Evolutionary conservation across 768 basidiomycete species (phyloP).

Genomic region (Suillus americanus): DNA sequence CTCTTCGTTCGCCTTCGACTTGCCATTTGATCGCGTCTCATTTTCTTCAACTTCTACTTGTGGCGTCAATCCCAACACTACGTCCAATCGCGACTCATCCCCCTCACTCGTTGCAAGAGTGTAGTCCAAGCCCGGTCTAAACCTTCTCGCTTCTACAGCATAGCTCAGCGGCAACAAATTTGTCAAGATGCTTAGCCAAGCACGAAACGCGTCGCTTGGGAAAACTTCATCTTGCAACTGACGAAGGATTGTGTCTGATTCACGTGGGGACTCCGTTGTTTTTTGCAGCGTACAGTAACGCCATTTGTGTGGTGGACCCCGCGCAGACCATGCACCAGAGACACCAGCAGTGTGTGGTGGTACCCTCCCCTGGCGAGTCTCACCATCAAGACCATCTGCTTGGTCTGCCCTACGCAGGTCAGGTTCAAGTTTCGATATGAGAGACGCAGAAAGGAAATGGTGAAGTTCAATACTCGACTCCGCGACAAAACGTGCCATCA

Average conservation of each 20-base stretch:
- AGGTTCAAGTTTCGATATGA: constrained; percentile 66
- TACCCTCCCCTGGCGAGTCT: constrained; percentile 49
- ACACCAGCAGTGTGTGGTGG: constrained; percentile 70
- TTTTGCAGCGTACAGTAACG: constrained; percentile 77
- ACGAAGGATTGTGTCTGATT: constrained; percentile 18
- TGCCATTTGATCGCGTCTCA: constrained; percentile 23
- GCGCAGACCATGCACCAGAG: constrained; percentile 61
- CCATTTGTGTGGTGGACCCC: constrained; percentile 93
- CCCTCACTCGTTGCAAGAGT: constrained; percentile 89
- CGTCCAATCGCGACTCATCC: constrained; percentile 79
- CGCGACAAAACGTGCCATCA: constrained; percentile 77
- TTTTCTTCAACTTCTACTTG: constrained; percentile 37
- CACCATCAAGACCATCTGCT: constrained; percentile 58
- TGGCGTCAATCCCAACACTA: constrained; percentile 85
- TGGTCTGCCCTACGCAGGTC: constrained; percentile 65
- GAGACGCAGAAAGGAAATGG: constrained; percentile 71
- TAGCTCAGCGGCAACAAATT: constrained; percentile 70
- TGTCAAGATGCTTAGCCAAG: constrained; percentile 82
- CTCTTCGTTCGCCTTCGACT: constrained; percentile 32
- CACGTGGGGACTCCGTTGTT: constrained; percentile 4
- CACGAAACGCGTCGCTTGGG: constrained; percentile 78
- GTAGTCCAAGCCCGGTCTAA: constrained; percentile 92
- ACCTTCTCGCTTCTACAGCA: constrained; percentile 79
- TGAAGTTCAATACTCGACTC: constrained; percentile 90
- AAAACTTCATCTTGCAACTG: constrained; percentile 75